A percentile compares a stretch with the other conserved stretches of the same genome.
phyloP scores from a whole-genome alignment of 2,329 filamentous ascomycete genomes.

The Stachybotrys chlorohalonatus region DNA sequence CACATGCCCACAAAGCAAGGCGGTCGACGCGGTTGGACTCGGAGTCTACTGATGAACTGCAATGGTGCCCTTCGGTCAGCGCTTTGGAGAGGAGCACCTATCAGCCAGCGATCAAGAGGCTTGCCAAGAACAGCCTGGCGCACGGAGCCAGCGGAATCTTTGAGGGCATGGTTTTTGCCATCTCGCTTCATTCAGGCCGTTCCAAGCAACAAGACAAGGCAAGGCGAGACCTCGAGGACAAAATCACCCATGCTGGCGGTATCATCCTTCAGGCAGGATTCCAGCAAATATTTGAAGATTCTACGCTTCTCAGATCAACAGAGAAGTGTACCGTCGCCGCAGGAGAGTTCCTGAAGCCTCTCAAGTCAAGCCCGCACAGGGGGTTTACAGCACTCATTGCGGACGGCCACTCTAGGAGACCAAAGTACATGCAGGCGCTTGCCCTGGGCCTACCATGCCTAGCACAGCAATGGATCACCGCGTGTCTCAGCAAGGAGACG shows the following conservation, averaged over 20 bases:
- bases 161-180: conserved; percentile 75
- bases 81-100: conserved; percentile 28
- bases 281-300: conserved; percentile 62
- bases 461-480: conserved; percentile 69
- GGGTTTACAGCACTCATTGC: conserved; percentile 83
- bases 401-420: conserved; percentile 74
- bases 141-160: conserved; percentile 44
- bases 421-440: conserved; percentile 91
- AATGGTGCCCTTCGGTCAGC: conserved; percentile 26
- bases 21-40: conserved; percentile 23
- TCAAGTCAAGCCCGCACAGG: conserved; percentile 37
- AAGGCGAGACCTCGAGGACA: conserved; percentile 38
- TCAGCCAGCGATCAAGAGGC: conserved; percentile 15
- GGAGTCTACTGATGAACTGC: conserved; percentile 40
- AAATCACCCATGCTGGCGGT: conserved; percentile 66
- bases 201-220: conserved; percentile 29
- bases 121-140: conserved; percentile 16
- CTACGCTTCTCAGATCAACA: conserved; percentile 22
- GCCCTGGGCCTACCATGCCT: conserved; percentile 84
- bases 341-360: conserved; percentile 40
- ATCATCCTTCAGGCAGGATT: conserved; percentile 66
- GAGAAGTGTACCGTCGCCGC: conserved; percentile 18
- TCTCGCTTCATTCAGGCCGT: conserved; percentile 55
- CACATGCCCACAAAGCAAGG: conserved; percentile 11
- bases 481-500: conserved; percentile 53